Base-by-base conservation (phyloP, 768 basidiomycete species). In the Trametes maxima region DNA sequence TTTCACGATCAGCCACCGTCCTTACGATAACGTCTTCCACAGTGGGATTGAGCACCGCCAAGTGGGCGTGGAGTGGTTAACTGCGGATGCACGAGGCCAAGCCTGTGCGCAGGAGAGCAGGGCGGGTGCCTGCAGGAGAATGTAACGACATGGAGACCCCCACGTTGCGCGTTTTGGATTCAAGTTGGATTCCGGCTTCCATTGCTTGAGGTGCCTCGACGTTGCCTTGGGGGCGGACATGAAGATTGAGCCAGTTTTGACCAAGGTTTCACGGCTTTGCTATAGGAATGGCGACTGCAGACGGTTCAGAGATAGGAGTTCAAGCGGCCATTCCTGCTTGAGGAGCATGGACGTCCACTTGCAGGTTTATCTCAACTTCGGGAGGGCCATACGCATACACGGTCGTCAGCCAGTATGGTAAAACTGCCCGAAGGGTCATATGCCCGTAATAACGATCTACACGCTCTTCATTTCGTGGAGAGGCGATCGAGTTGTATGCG, bases 1-100 rank as follows among this genome's bases (percentile, higher is more conserved):
- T 40, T 58, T 52, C 60, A 65, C 19, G 60, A 56, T 61, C 44
- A 54, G 25, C 33, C 55, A 55, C 42, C 47, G 43, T 48, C 7
- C 53, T 54, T 65, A 70, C 71, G 72, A 75, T 69, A 69, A 67
- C 64, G 55, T 64, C 66, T 66, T 69, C 63, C 66, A 62, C 36
- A 81, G 79, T 80, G 80, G 78, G 80, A 81, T 58, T 80, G 69
- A 75, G 69, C 64, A 57, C 53, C 61, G 63, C 57, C 54, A 59
- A 63, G 60, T 67, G 10, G 22, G 42, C 62, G 56, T 66, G 67
- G 67, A 68, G 63, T 40, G 61, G 58, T 65, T 66, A 66, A 70
- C 63, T 66, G 64, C 59, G 62, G 24, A 48, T 55, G 24, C 51
- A 59, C 54, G 57, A 54, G 62, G 57, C 47, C 48, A 22, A 24